Evolutionary conservation across 2,329 filamentous ascomycete genomes (phyloP).

Genomic region (Coleophoma eucalyptorum): DNA sequence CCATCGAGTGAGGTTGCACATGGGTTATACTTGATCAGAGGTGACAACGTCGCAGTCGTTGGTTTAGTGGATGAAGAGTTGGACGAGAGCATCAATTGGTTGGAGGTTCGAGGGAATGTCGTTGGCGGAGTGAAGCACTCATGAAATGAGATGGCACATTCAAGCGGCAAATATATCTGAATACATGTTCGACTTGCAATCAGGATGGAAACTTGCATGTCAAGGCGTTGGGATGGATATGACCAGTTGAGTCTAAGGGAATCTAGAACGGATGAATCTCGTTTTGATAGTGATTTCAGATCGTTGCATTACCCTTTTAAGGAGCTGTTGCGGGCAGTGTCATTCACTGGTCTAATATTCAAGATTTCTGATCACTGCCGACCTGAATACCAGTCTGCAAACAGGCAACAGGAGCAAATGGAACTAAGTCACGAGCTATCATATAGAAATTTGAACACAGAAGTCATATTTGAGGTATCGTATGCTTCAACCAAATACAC

Average conservation of each 20-base stretch:
- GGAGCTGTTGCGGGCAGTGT: too few species aligned
- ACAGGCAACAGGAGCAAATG: too few species aligned
- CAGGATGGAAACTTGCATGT: constrained; percentile 17
- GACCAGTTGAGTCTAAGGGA: not conserved
- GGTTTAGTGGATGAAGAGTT: constrained; percentile 87
- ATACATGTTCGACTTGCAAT: not conserved
- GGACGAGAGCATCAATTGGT: constrained; percentile 90
- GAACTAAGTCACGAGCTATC: too few species aligned
- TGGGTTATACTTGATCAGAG: constrained; percentile 86
- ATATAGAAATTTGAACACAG: too few species aligned
- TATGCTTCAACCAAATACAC: constrained; percentile 48
- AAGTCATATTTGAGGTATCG: too few species aligned
- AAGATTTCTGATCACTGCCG: too few species aligned
- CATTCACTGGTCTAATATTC: too few species aligned
- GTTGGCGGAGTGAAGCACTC: constrained; percentile 83
- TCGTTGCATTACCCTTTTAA: too few species aligned
- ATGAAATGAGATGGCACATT: constrained; percentile 16
- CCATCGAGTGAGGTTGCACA: constrained; percentile 76
- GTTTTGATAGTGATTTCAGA: too few species aligned
- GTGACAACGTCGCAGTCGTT: constrained; percentile 89
- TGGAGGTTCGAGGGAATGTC: constrained; percentile 77
- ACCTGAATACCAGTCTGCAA: too few species aligned
- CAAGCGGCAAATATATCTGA: constrained; percentile 1
- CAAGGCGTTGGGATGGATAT: constrained; percentile 21
- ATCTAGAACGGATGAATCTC: not conserved